Conservation (phyloP, 2,329 filamentous ascomycete species). For the Venturia asperata region DNA sequence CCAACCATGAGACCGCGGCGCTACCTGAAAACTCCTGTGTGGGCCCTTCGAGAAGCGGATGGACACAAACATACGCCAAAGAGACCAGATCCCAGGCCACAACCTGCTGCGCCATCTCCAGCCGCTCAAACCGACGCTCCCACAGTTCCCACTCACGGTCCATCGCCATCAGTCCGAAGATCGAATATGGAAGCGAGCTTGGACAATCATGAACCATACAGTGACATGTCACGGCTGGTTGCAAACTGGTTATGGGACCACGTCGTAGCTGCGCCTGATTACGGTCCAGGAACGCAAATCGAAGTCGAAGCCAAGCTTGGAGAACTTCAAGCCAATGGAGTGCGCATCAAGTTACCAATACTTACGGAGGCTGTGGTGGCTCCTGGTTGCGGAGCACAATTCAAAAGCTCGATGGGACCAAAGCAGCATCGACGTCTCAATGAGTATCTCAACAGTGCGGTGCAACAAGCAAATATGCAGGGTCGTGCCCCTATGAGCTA, state of each 20-base stretch:
- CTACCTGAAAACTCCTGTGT: not conserved
- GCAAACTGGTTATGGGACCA: slow-evolving; percentile 73
- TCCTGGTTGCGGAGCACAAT: slow-evolving; percentile 28
- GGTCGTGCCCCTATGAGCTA: slow-evolving; percentile 64
- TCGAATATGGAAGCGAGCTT: slow-evolving; percentile 51
- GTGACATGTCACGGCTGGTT: slow-evolving; percentile 67
- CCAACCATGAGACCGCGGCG: not conserved
- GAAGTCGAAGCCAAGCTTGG: slow-evolving; percentile 96
- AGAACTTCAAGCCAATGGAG: slow-evolving; percentile 43
- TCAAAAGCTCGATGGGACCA: slow-evolving; percentile 43
- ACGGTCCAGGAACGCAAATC: slow-evolving; percentile 61
- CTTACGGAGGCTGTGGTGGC: slow-evolving; percentile 65
- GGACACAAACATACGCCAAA: not conserved
- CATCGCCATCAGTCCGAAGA: not conserved
- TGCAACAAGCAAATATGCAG: slow-evolving; percentile 47
- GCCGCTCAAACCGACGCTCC: not conserved
- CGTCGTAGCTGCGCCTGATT: slow-evolving; percentile 55
- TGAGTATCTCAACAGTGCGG: slow-evolving; percentile 67
- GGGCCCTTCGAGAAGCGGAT: slow-evolving; percentile 15
- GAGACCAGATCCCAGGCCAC: not conserved
- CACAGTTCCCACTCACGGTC: not conserved
- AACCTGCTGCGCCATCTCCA: not conserved
- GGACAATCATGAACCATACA: slow-evolving; percentile 61
- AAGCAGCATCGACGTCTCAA: slow-evolving; percentile 77
- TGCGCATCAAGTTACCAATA: slow-evolving; percentile 50